phyloP scores from a whole-genome alignment of 73 alveolate genomes.

The Symbiodinium pilosum region DNA sequence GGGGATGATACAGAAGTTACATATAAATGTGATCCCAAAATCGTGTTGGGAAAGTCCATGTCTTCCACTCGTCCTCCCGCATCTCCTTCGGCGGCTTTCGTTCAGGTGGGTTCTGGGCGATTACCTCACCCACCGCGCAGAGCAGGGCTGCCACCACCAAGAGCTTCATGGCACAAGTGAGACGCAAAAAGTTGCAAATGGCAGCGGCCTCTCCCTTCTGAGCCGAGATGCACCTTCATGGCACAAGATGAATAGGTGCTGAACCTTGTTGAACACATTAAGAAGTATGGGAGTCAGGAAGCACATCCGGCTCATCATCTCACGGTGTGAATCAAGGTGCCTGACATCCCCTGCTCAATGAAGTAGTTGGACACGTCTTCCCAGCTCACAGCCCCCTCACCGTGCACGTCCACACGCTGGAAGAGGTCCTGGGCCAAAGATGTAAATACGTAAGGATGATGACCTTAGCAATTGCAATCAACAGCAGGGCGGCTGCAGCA shows the following conservation, averaged over 20 bases:
- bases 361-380: conserved; percentile 91
- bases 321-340: neutral
- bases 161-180: conserved; percentile 13
- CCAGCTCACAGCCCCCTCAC: conserved; percentile 85
- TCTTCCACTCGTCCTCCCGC: no score
- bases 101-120: no score
- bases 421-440: conserved; percentile 30
- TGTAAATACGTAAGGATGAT: neutral
- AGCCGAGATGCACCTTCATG: no score
- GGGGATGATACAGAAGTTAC: no score
- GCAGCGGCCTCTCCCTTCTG: neutral
- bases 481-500: no score
- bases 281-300: neutral
- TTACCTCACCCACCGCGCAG: no score
- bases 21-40: no score
- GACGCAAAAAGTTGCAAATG: neutral
- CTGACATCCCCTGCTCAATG: conserved; percentile 94
- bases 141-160: neutral
- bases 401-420: conserved; percentile 86
- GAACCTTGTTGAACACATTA: no score
- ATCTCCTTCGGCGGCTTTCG: no score
- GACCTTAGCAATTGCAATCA: no score
- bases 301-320: neutral
- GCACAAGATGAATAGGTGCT: no score
- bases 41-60: no score